Evolutionary conservation across 129 eudicot genomes (phyloP).

Genomic region (Artemisia annua): DNA sequence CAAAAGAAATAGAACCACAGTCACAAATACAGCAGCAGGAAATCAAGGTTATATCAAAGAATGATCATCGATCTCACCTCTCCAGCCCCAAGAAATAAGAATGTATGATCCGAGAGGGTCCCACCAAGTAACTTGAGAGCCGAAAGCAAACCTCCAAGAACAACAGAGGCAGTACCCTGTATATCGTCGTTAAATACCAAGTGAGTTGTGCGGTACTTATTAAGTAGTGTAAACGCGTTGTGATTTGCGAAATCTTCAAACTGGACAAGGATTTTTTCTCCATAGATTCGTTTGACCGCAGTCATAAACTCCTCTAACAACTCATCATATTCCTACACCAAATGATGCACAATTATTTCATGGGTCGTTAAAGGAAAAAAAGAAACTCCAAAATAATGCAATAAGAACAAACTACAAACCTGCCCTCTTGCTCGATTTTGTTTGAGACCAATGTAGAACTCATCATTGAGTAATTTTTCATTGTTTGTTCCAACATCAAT

Average conservation of each 20-base stretch:
- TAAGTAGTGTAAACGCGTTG: conserved; percentile 79
- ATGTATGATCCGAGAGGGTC: conserved; percentile 66
- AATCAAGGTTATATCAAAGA: no score
- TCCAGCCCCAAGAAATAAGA: conserved; percentile 89
- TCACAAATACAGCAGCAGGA: no score
- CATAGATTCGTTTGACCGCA: conserved; percentile 85
- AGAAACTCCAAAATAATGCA: no score
- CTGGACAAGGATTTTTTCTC: conserved; percentile 91
- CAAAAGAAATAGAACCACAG: conserved; percentile 14
- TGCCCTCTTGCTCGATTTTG: conserved; percentile 83
- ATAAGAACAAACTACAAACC: conserved; percentile 24
- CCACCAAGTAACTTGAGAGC: conserved; percentile 63
- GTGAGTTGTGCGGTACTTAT: conserved; percentile 68
- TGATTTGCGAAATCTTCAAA: conserved; percentile 99
- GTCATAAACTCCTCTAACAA: conserved; percentile 85
- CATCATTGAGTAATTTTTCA: conserved; percentile 69
- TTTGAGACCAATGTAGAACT: conserved; percentile 84
- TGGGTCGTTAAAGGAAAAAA: no score
- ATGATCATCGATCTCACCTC: conserved; percentile 45
- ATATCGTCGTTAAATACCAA: conserved; percentile 95
- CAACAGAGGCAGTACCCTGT: conserved; percentile 91
- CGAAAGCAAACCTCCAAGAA: conserved; percentile 72
- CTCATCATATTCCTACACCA: conserved; percentile 60
- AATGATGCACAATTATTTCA: no score
- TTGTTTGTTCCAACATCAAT: conserved; percentile 96